Evolutionary conservation across 2,329 filamentous ascomycete species (phyloP), one percentile per base, ranked within the genome.

Genomic region (Aspergillus fumigatiaffinis): DNA sequence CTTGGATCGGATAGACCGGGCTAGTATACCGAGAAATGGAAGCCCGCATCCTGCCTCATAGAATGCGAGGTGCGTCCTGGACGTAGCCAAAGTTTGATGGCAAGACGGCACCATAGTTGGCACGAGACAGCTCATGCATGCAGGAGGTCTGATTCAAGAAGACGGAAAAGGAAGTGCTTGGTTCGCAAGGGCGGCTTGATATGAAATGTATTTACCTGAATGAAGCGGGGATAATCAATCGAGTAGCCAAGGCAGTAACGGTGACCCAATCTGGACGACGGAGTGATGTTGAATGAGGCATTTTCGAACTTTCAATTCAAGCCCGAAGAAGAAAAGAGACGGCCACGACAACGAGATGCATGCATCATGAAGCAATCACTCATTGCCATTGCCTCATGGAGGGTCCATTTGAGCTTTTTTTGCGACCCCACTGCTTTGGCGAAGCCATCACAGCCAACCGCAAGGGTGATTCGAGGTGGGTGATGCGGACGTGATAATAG

Each of bases 291-390:
- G 46, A 64, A 63, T 75, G 73, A 71, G 72, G 71, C 68, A 73
- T 74, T 74, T 74, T 73, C 63, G 51, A 56, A 60, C 54, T 54
- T 55, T 68, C 58, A 62, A 68, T 63, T 64, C 68, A 65, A 65
- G 63, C 63, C 49, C 12, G 5, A 47, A 68, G 64, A 62, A 65
- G 60, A 67, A 59, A 63, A 59, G 57, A 64, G 65, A 60, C 68
- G 65, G 70, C 73, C 72, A 76, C 73, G 67, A 71, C 67, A 69
- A 62, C 69, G 63, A 67, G 68, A 62, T 67, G 64, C 68, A 71
- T 74, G 73, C 71, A 74, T 70, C 61, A 63, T 70, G 69, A 71
- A 71, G 67, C 68, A 66, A 66, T 67, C 64, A 65, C 65, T 69
- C 66, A 67, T 66, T 68, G 66, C 67, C 63, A 62, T 61, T 64